Conservation (phyloP, 345 rosid genomes). For the Moringa oleifera region DNA sequence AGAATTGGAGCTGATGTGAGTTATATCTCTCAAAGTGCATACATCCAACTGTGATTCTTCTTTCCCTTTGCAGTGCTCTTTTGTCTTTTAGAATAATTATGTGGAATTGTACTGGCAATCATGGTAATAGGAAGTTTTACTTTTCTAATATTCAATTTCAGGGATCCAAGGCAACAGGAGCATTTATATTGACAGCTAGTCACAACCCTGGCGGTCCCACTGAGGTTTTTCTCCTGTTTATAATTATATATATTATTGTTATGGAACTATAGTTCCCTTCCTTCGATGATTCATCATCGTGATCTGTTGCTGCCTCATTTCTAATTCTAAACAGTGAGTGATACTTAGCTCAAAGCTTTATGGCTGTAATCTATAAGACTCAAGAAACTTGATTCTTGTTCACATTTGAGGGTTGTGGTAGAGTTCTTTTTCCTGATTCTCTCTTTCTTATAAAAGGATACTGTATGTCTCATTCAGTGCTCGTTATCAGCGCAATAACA, state of each 20-base stretch:
- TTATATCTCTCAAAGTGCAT: constrained; percentile 9
- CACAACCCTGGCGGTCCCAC: constrained; percentile 99
- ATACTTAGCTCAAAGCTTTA: neutral
- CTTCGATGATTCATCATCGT: neutral
- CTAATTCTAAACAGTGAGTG: neutral
- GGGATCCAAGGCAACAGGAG: constrained; percentile 95
- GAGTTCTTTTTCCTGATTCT: neutral
- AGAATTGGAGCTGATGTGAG: constrained; percentile 88
- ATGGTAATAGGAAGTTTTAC: constrained; percentile 16
- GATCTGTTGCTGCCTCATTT: neutral
- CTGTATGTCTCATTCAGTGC: neutral
- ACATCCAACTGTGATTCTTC: neutral
- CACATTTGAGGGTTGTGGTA: neutral
- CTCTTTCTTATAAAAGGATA: neutral
- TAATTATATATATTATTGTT: neutral
- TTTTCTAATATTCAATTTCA: constrained; percentile 32
- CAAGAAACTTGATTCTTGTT: neutral
- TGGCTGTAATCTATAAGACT: neutral
- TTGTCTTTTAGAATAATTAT: neutral
- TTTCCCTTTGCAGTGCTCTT: neutral
- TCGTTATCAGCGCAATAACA: neutral
- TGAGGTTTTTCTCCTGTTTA: constrained; percentile 52
- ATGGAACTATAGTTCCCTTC: neutral
- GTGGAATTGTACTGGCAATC: too few species aligned
- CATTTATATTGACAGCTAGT: constrained; percentile 97